A percentile compares a stretch with the other conserved stretches of the same genome.
phyloP scores from a whole-genome alignment of 1,284 basidiomycete species.

The Ganoderma boninense region DNA sequence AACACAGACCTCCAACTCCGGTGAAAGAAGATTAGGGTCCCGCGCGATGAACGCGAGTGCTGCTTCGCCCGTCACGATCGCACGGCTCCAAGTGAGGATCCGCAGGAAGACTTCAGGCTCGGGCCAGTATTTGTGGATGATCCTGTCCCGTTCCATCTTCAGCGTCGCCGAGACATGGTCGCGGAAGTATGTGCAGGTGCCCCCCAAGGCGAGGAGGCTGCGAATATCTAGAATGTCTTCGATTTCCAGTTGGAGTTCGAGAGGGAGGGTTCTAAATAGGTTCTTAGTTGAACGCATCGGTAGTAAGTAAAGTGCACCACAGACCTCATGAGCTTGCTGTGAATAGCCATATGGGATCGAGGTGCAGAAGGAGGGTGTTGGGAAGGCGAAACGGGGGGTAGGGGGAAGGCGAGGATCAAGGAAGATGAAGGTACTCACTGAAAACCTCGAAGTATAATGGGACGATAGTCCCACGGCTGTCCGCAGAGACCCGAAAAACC shows the following conservation, averaged over 20 bases:
- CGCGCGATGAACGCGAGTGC: background rate
- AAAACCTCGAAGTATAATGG: too few relatives aligned
- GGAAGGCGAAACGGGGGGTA: too few relatives aligned
- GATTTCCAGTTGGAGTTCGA: background rate
- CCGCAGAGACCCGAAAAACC: too few relatives aligned
- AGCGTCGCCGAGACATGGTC: background rate
- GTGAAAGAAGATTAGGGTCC: background rate
- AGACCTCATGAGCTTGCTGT: background rate
- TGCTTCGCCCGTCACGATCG: background rate
- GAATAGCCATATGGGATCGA: background rate
- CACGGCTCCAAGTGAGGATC: background rate
- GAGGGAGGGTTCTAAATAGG: background rate
- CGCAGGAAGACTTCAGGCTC: background rate
- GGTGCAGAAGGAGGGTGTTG: too few relatives aligned
- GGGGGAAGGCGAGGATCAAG: background rate
- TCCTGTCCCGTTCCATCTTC: background rate
- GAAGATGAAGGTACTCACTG: too few relatives aligned
- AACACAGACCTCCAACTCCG: background rate
- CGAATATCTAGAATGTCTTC: background rate
- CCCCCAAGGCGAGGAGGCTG: background rate
- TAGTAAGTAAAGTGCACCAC: background rate
- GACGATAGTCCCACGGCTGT: too few relatives aligned
- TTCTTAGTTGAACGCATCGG: background rate
- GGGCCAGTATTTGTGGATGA: background rate
- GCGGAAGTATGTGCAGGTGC: background rate